These are phyloP conservation scores for Begonia peltatifolia DNA, from an alignment of 306 rosid genomes.

Conservation along the genomic window DNA sequence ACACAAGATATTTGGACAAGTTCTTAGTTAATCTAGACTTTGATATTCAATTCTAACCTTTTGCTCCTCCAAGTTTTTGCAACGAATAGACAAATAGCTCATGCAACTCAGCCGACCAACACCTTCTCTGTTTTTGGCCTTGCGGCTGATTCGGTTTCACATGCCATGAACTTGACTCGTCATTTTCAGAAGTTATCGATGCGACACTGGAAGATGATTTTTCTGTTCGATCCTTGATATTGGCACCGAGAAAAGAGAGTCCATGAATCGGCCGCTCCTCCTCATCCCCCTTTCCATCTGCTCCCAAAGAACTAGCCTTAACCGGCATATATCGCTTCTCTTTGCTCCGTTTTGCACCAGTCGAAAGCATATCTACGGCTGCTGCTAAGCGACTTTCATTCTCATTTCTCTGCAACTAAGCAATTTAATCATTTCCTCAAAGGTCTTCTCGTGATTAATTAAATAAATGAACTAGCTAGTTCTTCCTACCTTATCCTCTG, in stretches of 20 bases:
- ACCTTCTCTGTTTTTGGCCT: slow-evolving; percentile 75
- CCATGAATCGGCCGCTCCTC: too few relatives aligned
- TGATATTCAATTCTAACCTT: slow-evolving; percentile 42
- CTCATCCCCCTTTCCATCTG: too few relatives aligned
- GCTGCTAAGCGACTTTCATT: too few relatives aligned
- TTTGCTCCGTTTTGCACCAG: too few relatives aligned
- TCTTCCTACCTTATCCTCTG: slow-evolving; percentile 41
- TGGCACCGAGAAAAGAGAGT: too few relatives aligned
- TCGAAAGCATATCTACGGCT: too few relatives aligned
- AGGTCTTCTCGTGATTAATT: neutral
- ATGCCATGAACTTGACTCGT: slow-evolving; percentile 23
- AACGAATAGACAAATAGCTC: slow-evolving; percentile 66
- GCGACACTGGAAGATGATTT: slow-evolving; percentile 21
- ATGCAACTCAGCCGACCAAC: slow-evolving; percentile 97
- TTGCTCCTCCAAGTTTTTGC: slow-evolving; percentile 95
- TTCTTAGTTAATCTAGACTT: neutral
- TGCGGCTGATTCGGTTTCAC: slow-evolving; percentile 30
- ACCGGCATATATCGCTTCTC: too few relatives aligned
- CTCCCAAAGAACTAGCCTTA: too few relatives aligned
- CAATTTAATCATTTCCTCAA: neutral
- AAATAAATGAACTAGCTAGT: too few relatives aligned
- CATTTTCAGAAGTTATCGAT: slow-evolving; percentile 35
- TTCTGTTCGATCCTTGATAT: slow-evolving; percentile 39
- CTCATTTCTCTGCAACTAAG: too few relatives aligned
- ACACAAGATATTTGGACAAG: too few relatives aligned